These are phyloP conservation scores for Pontederia crassipes DNA, from an alignment of 176 grass and related monocot genomes.

Conservation along the genomic window DNA sequence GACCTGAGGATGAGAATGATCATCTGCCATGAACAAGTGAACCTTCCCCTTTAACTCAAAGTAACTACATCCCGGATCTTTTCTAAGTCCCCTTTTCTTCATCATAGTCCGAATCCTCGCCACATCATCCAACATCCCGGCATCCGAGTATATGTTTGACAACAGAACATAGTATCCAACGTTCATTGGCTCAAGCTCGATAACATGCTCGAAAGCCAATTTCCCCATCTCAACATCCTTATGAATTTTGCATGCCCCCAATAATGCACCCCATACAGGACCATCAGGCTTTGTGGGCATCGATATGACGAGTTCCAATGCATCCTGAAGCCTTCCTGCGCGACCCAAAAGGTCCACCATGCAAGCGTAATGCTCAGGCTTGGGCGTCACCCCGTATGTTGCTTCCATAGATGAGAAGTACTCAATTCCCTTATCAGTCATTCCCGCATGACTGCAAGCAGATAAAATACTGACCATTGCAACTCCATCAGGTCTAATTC, in stretches of 20 bases:
- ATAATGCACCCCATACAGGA: conserved; percentile 55
- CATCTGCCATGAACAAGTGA: conserved; percentile 76
- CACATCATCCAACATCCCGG: conserved; percentile 22
- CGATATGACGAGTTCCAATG: conserved; percentile 36
- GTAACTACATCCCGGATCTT: conserved; percentile 65
- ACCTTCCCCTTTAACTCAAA: conserved; percentile 38
- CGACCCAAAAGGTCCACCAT: conserved; percentile 66
- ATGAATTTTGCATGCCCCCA: conserved; percentile 71
- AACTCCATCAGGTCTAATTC: conserved; percentile 34
- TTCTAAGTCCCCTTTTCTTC: conserved; percentile 47
- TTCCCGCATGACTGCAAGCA: conserved; percentile 49
- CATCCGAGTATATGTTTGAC: conserved; percentile 56
- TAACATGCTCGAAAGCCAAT: conserved; percentile 34
- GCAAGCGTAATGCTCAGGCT: conserved; percentile 52
- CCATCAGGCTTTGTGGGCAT: conserved; percentile 49
- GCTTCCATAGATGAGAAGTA: conserved; percentile 43
- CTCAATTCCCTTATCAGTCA: conserved; percentile 37
- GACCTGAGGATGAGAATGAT: conserved; percentile 50
- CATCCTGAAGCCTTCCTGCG: conserved; percentile 36
- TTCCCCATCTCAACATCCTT: conserved; percentile 41
- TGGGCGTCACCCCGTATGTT: conserved; percentile 20
- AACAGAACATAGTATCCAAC: conserved; percentile 61
- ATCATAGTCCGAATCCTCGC: conserved; percentile 41
- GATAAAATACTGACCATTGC: conserved; percentile 47
- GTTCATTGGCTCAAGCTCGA: conserved; percentile 41